Base-by-base conservation (phyloP, 2,329 filamentous ascomycete genomes). In the Cladosporium sphaerospermum region DNA sequence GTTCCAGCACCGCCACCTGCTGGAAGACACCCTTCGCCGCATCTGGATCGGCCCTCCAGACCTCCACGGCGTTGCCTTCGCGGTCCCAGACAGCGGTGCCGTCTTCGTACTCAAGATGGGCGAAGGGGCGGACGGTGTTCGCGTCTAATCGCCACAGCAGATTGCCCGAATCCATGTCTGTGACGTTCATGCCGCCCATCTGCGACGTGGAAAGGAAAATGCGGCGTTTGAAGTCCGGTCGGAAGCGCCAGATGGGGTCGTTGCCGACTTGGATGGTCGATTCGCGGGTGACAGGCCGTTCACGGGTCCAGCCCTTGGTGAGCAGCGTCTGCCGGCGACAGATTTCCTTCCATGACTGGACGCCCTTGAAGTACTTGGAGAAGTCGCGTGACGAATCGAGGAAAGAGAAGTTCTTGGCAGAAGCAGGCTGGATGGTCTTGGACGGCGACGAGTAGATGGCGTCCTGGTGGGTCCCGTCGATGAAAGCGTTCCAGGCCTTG, bases 21-120 rank as follows among this genome's bases (percentile, higher is more conserved):
- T 64, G 64, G 53, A 76, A 76, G 34, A 69, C 65, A 13, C 73
- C 73, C 32, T 70, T 65, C 4, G 39, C 19, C 9, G 40, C 36
- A 16, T 37, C 18, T 10, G 56, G 43, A 18, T 68, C 70, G 0
- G 69, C 64, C 52, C 70, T 66, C 74, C 74, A 77, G 2, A 76
- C 71, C 56, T 76, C 74, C 1, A 76, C 56, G 1, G 70, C 67
- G 59, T 75, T 69, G 3, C 72, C 72, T 40, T 71, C 68, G 0
- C 72, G 64, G 57, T 76, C 74, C 60, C 71, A 77, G 2, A 73
- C 72, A 2, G 69, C 72, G 45, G 69, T 72, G 9, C 73, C 74
- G 60, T 75, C 69, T 53, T 75, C 67, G 51, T 77, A 77, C 50
- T 77, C 74, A 9, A 77, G 60, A 61, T 76, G 74, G 1, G 74